These are phyloP conservation scores for Apocynum venetum DNA, from an alignment of 257 asterid genomes.

Conservation along the genomic window DNA sequence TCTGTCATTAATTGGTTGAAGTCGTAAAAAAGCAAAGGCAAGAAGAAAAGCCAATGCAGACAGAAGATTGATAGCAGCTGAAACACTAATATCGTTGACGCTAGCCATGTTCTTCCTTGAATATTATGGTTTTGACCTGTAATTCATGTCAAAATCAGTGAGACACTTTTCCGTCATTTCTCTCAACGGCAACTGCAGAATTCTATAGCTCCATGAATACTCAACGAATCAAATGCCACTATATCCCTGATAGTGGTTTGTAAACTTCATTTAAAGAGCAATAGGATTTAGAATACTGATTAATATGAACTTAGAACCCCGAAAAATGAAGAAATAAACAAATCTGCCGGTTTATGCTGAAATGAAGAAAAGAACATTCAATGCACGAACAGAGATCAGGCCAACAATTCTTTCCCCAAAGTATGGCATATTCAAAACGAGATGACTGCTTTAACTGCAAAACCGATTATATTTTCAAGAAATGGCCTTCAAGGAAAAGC, in stretches of 20 bases:
- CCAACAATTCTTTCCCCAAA: neutral
- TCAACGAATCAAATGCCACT: neutral
- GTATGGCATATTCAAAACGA: neutral
- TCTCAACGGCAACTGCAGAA: neutral
- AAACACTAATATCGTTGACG: slow-evolving; percentile 54
- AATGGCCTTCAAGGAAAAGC: neutral
- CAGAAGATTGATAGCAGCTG: slow-evolving; percentile 68
- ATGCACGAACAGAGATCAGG: neutral
- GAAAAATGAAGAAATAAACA: neutral
- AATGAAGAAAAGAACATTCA: neutral
- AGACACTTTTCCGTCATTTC: slow-evolving; percentile 1
- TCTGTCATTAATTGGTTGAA: slow-evolving; percentile 69
- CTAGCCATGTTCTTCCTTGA: slow-evolving; percentile 52
- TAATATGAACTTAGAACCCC: neutral
- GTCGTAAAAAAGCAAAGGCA: slow-evolving; percentile 72
- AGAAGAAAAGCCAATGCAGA: slow-evolving; percentile 73
- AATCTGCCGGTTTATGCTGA: neutral
- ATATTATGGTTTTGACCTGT: slow-evolving; percentile 30
- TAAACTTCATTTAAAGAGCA: neutral
- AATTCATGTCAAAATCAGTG: slow-evolving; percentile 10
- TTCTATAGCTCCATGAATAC: neutral
- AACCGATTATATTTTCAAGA: neutral
- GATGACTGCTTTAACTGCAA: neutral
- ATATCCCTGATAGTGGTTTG: neutral
- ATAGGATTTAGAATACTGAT: neutral